Evolutionary conservation across 768 basidiomycete genomes (phyloP), one percentile per base, ranked within the genome.

Genomic region (Boletus rubropictus): DNA sequence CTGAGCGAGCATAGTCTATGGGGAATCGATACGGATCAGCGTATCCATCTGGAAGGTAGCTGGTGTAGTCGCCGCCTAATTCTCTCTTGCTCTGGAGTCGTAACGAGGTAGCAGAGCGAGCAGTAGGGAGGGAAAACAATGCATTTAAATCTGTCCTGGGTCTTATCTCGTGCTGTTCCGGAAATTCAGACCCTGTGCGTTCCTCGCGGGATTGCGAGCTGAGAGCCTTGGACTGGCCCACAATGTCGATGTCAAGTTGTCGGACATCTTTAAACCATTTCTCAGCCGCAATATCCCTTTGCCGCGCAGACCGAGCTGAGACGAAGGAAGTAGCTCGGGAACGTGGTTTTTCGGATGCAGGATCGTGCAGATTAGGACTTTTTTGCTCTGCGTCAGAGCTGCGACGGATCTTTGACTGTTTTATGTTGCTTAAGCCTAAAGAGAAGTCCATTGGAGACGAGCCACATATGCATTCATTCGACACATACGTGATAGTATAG

Each of bases 61-160:
- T 70, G 14, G 71, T 64, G 54, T 84, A 84, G 52, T 79, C 74
- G 24, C 80, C 79, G 4, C 69, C 76, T 14, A 64, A 49, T 56
- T 78, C 77, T 38, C 64, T 58, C 50, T 59, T 53, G 28, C 42
- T 45, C 36, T 62, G 66, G 35, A 64, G 37, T 43, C 64, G 67
- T 22, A 29, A 9, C 18, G 46, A 51, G 12, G 38, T n/a, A 10
- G 48, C 47, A 11, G 45, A 42, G 24, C 22, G 35, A 25, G 21
- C 15, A 20, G 47, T 28, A 20, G 50, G 7, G 20, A 49, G 24
- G 38, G 48, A 9, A 39, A 63, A 65, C 7, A 64, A 41, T 24
- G 46, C 43, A 18, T 53, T 48, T 22, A 65, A 20, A 32, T 63
- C 47, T 25, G 59, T 63, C 42, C 27, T 43, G 33, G 55, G 55